Evolutionary conservation across 208 protist species (phyloP).

Genomic region (Trypanosoma caninum): DNA sequence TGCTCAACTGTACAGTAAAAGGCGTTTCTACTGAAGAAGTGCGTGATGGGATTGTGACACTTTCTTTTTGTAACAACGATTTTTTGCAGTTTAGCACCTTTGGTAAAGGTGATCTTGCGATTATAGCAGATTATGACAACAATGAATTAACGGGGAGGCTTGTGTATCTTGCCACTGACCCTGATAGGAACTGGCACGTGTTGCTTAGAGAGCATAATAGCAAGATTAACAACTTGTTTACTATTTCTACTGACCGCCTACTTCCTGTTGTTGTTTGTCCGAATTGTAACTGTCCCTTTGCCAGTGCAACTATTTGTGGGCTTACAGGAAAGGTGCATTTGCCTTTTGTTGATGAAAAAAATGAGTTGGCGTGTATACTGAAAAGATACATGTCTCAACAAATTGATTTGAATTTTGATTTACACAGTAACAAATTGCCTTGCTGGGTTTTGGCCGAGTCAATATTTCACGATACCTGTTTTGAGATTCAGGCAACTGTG

Average conservation of each 20-base stretch:
- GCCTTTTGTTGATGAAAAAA: slow-evolving; percentile 17
- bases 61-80: slow-evolving; percentile 6
- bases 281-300: slow-evolving; percentile 21
- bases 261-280: slow-evolving; percentile 23
- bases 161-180: slow-evolving; percentile 14
- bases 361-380: slow-evolving; percentile 22
- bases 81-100: slow-evolving; percentile 7
- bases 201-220: neutral
- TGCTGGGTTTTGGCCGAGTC: slow-evolving; percentile 7
- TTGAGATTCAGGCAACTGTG: no score
- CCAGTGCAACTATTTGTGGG: slow-evolving; percentile 3
- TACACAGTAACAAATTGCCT: no score
- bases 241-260: slow-evolving; percentile 10
- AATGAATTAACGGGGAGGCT: neutral
- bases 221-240: neutral
- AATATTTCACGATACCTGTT: slow-evolving; percentile 3
- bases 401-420: neutral
- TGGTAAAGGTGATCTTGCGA: slow-evolving; percentile 22
- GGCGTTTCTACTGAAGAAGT: slow-evolving; percentile 7
- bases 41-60: slow-evolving; percentile 15
- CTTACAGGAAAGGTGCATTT: slow-evolving; percentile 14
- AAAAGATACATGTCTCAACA: slow-evolving; percentile 16
- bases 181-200: slow-evolving; percentile 6
- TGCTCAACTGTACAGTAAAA: slow-evolving; percentile 9
- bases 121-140: neutral